A percentile compares a stretch with the other conserved stretches of the same genome.
Evolutionary conservation across 2,329 filamentous ascomycete genomes (phyloP).

Genomic region (Fusarium keratoplasticum): DNA sequence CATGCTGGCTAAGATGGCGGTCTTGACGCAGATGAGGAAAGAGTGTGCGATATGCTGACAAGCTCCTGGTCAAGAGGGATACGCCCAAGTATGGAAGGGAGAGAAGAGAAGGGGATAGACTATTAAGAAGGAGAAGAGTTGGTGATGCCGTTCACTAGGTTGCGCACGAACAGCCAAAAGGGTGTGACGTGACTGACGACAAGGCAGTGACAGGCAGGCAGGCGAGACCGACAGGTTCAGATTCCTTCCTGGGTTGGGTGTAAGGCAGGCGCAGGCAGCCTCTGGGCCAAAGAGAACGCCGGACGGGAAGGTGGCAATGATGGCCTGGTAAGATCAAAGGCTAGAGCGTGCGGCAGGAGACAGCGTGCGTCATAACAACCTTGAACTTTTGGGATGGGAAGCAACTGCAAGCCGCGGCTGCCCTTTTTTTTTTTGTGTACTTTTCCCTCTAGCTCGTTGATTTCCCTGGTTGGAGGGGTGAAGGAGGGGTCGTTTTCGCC

Average conservation of each 20-base stretch:
- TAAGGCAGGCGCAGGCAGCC: not conserved
- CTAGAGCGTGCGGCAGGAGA: slow-evolving; percentile 16
- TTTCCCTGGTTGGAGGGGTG: slow-evolving; percentile 42
- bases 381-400: slow-evolving; percentile 5
- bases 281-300: slow-evolving; percentile 1
- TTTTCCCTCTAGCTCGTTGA: slow-evolving; percentile 8
- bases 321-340: slow-evolving; percentile 10
- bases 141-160: slow-evolving; percentile 31
- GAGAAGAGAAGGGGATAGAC: not conserved
- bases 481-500: slow-evolving; percentile 41
- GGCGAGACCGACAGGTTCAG: not conserved
- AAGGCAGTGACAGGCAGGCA: slow-evolving; percentile 25
- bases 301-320: slow-evolving; percentile 18
- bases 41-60: slow-evolving; percentile 2
- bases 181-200: slow-evolving; percentile 34
- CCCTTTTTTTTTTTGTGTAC: slow-evolving; percentile 41
- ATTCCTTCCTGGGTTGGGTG: slow-evolving; percentile 1
- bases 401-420: slow-evolving; percentile 14
- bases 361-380: slow-evolving; percentile 45
- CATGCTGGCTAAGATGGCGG: slow-evolving; percentile 45
- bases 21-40: slow-evolving; percentile 12
- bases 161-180: slow-evolving; percentile 25
- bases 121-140: slow-evolving; percentile 10
- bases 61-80: slow-evolving; percentile 7
- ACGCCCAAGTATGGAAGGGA: slow-evolving; percentile 1